Base-by-base conservation (phyloP, 2,329 filamentous ascomycete species). In the Curvularia sp. region DNA sequence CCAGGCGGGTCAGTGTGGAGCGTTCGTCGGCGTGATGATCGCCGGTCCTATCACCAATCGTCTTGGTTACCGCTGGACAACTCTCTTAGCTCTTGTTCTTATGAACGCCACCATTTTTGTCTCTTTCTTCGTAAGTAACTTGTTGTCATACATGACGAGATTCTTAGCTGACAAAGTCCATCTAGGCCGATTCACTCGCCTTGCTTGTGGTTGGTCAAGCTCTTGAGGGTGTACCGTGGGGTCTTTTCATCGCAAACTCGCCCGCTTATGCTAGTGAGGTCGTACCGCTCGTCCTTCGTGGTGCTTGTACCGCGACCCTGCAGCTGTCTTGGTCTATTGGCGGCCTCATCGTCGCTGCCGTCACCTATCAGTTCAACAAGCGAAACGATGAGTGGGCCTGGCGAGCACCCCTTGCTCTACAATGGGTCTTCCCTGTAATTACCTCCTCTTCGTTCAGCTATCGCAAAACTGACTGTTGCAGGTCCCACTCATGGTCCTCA, bases 311-410 rank as follows among this genome's bases (percentile, higher is more conserved):
- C 3, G 83, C 85, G 70, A 87, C 85, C 79, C 68, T 88, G 65
- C 85, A 88, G 72, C 86, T 88, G 84, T 85, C 84, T 75, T 88
- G 85, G 85, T 83, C 85, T 18, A 84, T 88, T 67, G 86, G 85
- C 24, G 71, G 75, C 33, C 88, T 88, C 72, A 85, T 88, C 53
- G 85, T 88, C 35, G 84, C 82, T 38, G 85, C 73, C 50, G 80
- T 84, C 57, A 84, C 82, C 53, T 87, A 84, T 70, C 71, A 74
- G 46, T 86, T 85, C 77, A 79, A 86, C 50, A 59, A 62, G 13
- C 65, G 64, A 20, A 53, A 31, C 5, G 66, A 69, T 24, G 57
- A 70, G 41, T 70, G 67, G 67, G 62, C 66, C 3, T 70, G 63
- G 63, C 58, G 67, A 49, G 58, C 56, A 22, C 69, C 69, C 10